These are phyloP conservation scores for Elaeis guineensis DNA, from an alignment of 176 grass and related monocot species.

Conservation along the genomic window DNA sequence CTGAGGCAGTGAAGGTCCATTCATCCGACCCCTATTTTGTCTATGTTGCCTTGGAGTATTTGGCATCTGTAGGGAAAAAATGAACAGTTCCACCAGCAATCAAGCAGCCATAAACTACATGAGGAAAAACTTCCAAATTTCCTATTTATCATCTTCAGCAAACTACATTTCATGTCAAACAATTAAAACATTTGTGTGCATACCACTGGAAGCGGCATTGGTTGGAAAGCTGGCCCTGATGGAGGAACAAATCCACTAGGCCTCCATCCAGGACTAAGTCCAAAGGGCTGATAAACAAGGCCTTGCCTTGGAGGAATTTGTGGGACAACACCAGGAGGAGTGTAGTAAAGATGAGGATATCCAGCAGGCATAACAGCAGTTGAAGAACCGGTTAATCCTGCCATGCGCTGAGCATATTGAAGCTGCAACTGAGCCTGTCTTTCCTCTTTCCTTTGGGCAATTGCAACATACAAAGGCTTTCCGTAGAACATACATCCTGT, in stretches of 20 bases:
- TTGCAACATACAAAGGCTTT: conserved; percentile 79
- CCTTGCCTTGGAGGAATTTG: conserved; percentile 48
- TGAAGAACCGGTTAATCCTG: conserved; percentile 25
- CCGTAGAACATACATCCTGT: conserved; percentile 67
- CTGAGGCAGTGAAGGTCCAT: conserved; percentile 33
- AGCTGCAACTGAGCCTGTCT: conserved; percentile 45
- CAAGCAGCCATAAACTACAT: too few relatives aligned
- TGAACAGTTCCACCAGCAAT: too few relatives aligned
- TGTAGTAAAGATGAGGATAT: conserved; percentile 57
- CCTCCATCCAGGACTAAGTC: conserved; percentile 38
- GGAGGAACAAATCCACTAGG: conserved; percentile 41
- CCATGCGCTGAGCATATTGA: conserved; percentile 33
- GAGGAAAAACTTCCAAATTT: too few relatives aligned
- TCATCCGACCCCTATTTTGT: conserved; percentile 39
- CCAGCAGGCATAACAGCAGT: conserved; percentile 37
- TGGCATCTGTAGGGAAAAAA: conserved; percentile 24
- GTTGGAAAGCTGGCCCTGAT: conserved; percentile 32
- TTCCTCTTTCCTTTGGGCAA: conserved; percentile 78
- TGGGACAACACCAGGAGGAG: conserved; percentile 36
- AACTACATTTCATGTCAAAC: too few relatives aligned
- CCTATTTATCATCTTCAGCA: too few relatives aligned
- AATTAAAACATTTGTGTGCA: background rate
- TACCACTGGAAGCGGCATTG: conserved; percentile 39
- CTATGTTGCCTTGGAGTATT: conserved; percentile 48
- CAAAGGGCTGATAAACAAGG: conserved; percentile 45